Percentiles rank a stretch among this genome's conserved stretches.
Evolutionary conservation across 2,329 filamentous ascomycete species (phyloP).

Genomic region (Zasmidium citrigriseum): DNA sequence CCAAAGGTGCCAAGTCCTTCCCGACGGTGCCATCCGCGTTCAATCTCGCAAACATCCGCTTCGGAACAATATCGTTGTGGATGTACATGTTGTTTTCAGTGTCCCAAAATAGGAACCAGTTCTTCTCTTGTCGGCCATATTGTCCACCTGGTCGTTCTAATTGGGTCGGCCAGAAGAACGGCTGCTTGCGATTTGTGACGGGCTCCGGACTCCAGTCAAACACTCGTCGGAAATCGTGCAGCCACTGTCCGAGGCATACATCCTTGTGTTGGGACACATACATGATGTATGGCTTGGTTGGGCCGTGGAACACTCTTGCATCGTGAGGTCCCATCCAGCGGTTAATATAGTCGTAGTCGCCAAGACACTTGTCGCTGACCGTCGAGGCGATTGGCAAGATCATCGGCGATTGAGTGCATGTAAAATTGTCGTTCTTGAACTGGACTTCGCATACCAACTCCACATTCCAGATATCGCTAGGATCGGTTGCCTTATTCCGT

Average conservation of each 20-base stretch:
- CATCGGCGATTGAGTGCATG: constrained; percentile 5
- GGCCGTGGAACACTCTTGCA: constrained; percentile 58
- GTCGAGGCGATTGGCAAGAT: constrained; percentile 12
- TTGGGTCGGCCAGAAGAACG: constrained; percentile 50
- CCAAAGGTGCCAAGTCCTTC: constrained; percentile 45
- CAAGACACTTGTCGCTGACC: constrained; percentile 38
- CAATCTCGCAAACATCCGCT: constrained; percentile 48
- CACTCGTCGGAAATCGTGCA: constrained; percentile 54
- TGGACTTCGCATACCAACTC: constrained; percentile 5
- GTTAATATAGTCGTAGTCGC: constrained; percentile 14
- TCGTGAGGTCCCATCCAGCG: constrained; percentile 54
- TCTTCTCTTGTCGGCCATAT: constrained; percentile 55
- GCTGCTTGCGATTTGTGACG: neutral
- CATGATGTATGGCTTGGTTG: constrained; percentile 48
- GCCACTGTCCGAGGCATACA: constrained; percentile 59
- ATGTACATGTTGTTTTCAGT: constrained; percentile 45
- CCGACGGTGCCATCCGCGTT: constrained; percentile 47
- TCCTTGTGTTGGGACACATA: constrained; percentile 57
- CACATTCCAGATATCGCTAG: constrained; percentile 7
- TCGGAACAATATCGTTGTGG: constrained; percentile 55
- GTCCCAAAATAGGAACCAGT: constrained; percentile 64
- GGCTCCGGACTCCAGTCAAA: constrained; percentile 36
- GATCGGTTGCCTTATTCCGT: constrained; percentile 12
- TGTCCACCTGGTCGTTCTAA: constrained; percentile 52
- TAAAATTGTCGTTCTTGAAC: neutral